Conservation (phyloP, 495 filamentous ascomycete species). For the Cercophora samala region DNA sequence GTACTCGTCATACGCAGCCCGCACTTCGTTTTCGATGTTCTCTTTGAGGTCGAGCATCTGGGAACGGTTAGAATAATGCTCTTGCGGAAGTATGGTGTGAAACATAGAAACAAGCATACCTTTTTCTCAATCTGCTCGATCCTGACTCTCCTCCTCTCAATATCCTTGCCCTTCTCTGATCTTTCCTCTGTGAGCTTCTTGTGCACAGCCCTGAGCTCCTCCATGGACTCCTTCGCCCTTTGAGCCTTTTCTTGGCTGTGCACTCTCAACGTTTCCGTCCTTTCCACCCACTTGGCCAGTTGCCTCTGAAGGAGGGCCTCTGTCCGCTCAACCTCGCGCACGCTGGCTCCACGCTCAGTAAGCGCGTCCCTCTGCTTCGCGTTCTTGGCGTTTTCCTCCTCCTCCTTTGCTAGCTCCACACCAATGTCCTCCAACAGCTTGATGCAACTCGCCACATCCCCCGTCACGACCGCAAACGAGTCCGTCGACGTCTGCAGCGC, state of each 20-base stretch:
- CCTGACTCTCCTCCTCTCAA: slow-evolving; percentile 82
- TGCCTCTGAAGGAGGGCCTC: slow-evolving; percentile 82
- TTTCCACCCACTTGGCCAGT: slow-evolving; percentile 74
- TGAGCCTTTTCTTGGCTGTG: slow-evolving; percentile 77
- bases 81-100: not conserved
- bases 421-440: slow-evolving; percentile 86
- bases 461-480: slow-evolving; percentile 76
- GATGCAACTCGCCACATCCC: slow-evolving; percentile 79
- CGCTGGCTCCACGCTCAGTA: slow-evolving; percentile 79
- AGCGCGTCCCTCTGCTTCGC: slow-evolving; percentile 79
- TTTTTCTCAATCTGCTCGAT: slow-evolving; percentile 99
- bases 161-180: slow-evolving; percentile 77
- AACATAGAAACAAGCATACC: slow-evolving; percentile 50
- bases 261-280: slow-evolving; percentile 74
- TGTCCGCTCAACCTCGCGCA: slow-evolving; percentile 83
- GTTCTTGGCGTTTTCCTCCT: slow-evolving; percentile 78
- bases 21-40: slow-evolving; percentile 91
- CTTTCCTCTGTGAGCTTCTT: slow-evolving; percentile 78
- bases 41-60: slow-evolving; percentile 97
- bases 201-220: slow-evolving; percentile 79
- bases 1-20: slow-evolving; percentile 83
- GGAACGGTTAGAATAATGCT: slow-evolving; percentile 35
- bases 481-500: slow-evolving; percentile 91
- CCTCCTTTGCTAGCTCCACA: slow-evolving; percentile 79
- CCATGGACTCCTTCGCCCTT: slow-evolving; percentile 79